A percentile compares a stretch with the other conserved stretches of the same genome.
These are phyloP conservation scores for Aspergillus sp. DNA, from an alignment of 2,329 filamentous ascomycete species.

Conservation along the genomic window DNA sequence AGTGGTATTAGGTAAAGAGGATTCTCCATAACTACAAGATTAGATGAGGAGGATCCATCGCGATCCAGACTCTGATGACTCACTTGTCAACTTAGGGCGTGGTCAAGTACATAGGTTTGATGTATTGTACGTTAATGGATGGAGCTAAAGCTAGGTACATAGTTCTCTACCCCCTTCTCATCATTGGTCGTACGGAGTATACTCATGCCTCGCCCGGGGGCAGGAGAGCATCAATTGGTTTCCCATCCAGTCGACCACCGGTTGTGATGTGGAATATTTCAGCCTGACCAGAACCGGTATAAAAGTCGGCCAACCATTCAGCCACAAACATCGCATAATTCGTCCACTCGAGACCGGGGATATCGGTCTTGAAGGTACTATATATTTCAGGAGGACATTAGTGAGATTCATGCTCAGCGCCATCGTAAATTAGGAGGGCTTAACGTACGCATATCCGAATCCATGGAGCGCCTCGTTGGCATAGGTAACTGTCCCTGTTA, in stretches of 20 bases:
- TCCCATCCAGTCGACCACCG: constrained; percentile 3
- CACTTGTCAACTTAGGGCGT: no score
- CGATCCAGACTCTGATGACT: no score
- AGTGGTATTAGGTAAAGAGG: no score
- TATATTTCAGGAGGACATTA: neutral
- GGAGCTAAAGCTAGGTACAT: no score
- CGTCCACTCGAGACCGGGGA: neutral
- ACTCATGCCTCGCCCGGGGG: neutral
- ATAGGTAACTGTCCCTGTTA: neutral
- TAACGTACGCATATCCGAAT: neutral
- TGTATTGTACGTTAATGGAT: no score
- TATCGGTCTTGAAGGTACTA: neutral
- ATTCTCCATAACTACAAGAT: no score
- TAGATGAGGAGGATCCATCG: no score
- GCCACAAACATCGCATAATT: constrained; percentile 2
- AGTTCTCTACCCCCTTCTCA: no score
- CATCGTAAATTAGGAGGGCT: neutral
- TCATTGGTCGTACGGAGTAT: no score
- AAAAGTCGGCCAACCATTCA: constrained; percentile 3
- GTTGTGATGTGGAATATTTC: constrained; percentile 1
- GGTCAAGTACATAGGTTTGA: no score
- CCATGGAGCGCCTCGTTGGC: constrained; percentile 3
- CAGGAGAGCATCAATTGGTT: constrained; percentile 1
- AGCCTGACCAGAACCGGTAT: neutral
- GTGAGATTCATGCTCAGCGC: no score